Base-by-base conservation (phyloP, 257 asterid genomes). In the Linderniella brevidens region DNA sequence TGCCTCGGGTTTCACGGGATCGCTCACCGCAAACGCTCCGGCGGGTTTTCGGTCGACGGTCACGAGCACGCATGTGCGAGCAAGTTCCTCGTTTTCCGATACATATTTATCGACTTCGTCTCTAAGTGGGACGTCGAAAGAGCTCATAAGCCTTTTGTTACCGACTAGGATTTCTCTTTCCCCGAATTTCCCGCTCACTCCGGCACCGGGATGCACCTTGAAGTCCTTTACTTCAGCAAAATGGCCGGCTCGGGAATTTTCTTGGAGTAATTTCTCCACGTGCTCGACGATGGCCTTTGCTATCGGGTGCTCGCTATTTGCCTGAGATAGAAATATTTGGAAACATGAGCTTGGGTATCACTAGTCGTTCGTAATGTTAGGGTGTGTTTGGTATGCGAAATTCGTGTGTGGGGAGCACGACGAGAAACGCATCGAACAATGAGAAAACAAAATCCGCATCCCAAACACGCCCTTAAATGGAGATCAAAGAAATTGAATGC, bases 291-390 rank as follows among this genome's bases (percentile, higher is more conserved):
- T 92, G 36, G 95, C 95, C 72, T 67, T 83, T 52, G 95, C 97
- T 46, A 87, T 67, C 17, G 97, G 97, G 66, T 87, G 97, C 71
- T 87, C 93, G 62, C 97, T 87, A 52, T 87, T 87, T 59, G 81
- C 73, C 97, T 83, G 80, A 53, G 15, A 6, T 25, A 2, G 32
- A 25, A 45, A 40, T 16, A 50, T 32, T 50, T 32, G 19, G 6
- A 25, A 6, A 25, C 32, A 25, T 25, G 6, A 25, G 32, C 32
- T 25, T 25, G 4, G 3, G 32, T 25, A 25, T n/a, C 32, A 25
- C 6, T 3, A 25, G 6, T 25, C 32, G n/a, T n/a, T n/a, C n/a
- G n/a, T n/a, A n/a, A n/a, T n/a, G n/a, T n/a, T n/a, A n/a, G n/a
- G n/a, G n/a, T n/a, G n/a, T n/a, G n/a, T n/a, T n/a, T n/a, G n/a